Percentiles rank a stretch among this genome's conserved stretches.
These are phyloP conservation scores for Climacium dendroides DNA, from an alignment of 225 moss, liverwort and hornwort genomes.

Conservation along the genomic window DNA sequence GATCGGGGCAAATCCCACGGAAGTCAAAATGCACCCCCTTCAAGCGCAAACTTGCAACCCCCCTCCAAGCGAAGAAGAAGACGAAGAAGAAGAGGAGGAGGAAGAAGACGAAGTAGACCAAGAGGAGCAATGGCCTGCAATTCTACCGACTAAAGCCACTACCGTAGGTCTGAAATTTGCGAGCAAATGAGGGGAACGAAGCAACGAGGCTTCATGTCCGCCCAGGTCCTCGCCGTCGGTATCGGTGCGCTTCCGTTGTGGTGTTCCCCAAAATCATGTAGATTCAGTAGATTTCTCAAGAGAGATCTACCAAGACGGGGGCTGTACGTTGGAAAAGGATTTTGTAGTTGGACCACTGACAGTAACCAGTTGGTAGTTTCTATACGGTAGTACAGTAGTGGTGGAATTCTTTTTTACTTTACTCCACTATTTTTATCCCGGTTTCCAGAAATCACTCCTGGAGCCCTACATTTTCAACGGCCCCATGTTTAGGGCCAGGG, in stretches of 20 bases:
- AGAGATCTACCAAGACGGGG: too few species aligned
- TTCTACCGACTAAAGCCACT: neutral
- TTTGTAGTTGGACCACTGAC: neutral
- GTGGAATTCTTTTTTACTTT: neutral
- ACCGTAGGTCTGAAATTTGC: neutral
- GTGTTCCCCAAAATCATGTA: neutral
- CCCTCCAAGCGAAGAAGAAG: neutral
- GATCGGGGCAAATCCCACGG: neutral
- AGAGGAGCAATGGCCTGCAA: neutral
- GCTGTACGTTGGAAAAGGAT: neutral
- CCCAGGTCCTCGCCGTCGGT: neutral
- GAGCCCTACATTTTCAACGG: neutral
- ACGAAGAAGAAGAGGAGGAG: neutral
- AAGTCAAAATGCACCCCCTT: neutral
- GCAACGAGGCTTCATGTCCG: neutral
- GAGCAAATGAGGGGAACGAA: neutral
- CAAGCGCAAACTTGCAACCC: neutral
- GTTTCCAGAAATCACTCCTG: neutral
- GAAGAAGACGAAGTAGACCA: neutral
- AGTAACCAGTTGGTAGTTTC: neutral
- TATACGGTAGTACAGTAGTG: neutral
- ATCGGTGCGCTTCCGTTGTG: neutral
- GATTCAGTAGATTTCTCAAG: neutral
- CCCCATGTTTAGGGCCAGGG: neutral
- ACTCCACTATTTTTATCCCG: neutral